Percentiles rank a stretch among this genome's conserved stretches.
Conservation (phyloP, 495 filamentous ascomycete species). For the Hyaloscypha variabilis region DNA sequence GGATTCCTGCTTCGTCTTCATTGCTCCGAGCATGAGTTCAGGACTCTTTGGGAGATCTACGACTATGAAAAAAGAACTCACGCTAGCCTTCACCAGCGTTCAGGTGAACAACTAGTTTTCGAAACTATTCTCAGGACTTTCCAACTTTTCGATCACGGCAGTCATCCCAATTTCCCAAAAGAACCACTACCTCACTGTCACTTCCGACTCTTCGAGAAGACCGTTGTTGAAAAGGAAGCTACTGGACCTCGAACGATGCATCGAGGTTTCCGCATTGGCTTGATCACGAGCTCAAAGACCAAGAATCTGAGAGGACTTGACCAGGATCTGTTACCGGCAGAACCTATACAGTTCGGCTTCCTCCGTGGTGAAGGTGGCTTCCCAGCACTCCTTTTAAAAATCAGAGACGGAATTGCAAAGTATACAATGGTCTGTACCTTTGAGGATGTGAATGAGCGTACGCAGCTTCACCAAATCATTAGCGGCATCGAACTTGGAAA, state of each 20-base stretch:
- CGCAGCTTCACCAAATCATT: constrained; percentile 66
- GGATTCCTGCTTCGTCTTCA: constrained; percentile 69
- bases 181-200: constrained; percentile 71
- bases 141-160: constrained; percentile 72
- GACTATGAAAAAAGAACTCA: constrained; percentile 78
- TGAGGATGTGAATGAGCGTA: constrained; percentile 65
- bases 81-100: constrained; percentile 61
- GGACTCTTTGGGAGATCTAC: constrained; percentile 75
- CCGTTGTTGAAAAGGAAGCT: constrained; percentile 61
- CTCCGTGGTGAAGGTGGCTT: constrained; percentile 66
- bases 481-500: constrained; percentile 63
- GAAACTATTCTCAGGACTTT: constrained; percentile 67
- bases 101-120: constrained; percentile 67
- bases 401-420: constrained; percentile 64
- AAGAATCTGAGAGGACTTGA: constrained; percentile 75
- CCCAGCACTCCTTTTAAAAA: constrained; percentile 68
- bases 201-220: constrained; percentile 71
- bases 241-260: constrained; percentile 69
- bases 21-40: constrained; percentile 73
- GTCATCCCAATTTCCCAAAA: constrained; percentile 68
- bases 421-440: constrained; percentile 76
- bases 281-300: constrained; percentile 73
- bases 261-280: constrained; percentile 72
- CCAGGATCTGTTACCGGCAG: constrained; percentile 59
- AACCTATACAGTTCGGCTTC: constrained; percentile 73